Base-by-base conservation (phyloP, 2,329 filamentous ascomycete genomes). In the Nemania sp. region DNA sequence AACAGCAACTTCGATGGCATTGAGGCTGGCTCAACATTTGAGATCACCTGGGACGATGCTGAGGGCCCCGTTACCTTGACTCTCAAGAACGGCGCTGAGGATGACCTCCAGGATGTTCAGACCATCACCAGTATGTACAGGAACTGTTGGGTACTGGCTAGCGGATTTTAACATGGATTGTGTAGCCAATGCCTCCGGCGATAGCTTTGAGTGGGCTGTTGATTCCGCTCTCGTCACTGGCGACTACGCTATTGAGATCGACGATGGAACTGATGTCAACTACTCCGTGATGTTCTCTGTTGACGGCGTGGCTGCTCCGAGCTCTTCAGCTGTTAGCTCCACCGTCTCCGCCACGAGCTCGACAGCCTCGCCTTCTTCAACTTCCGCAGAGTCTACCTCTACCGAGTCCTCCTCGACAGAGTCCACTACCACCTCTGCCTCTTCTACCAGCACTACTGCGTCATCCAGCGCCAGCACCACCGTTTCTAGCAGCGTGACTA, bases 201-300 rank as follows among this genome's bases (percentile, higher is more conserved):
- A 64, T 41, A 80, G 78, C 63, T 82, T 76, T 79, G 79, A 76
- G 67, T 84, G 80, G 80, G 78, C 76, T 18, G 80, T 81, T 15
- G 70, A 79, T 27, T 52, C 75, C n/a, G 72, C 73, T 66, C 75
- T 84, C 32, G 65, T 79, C 64, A 73, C 77, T 29, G 83, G 78
- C 75, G 74, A 72, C 35, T 86, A 86, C 72, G 83, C 84, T 69
- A 79, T 86, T 71, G 77, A 81, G 77, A 84, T 86, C 73, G 68
- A 62, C 29, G 83, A 86, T 71, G 73, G 73, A 38, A 74, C 72
- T 35, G 75, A 77, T 13, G 69, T 74, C 74, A 86, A 86, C 83
- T 86, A 82, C 80, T 82, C 80, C 73, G 4, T 66, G 13, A 78
- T 78, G 74, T 86, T 83, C 76, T 15, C 69, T 7, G 71, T 82